These are phyloP conservation scores for Zymoseptoria passerinii DNA, from an alignment of 2,329 filamentous ascomycete species.

Conservation along the genomic window DNA sequence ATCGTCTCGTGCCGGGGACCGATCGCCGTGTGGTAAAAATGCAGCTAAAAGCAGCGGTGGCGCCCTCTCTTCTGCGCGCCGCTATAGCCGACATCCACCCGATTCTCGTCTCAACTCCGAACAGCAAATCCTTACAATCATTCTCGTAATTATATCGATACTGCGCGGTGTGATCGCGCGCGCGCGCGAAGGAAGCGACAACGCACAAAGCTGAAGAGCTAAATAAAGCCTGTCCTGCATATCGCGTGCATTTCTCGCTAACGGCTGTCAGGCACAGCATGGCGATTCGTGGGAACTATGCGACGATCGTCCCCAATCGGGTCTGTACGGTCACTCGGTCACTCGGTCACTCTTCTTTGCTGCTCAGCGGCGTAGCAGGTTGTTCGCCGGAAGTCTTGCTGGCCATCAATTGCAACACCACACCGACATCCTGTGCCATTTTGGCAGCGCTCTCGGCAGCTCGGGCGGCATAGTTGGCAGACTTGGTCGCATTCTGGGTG, in stretches of 20 bases:
- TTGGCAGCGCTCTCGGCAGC: conserved; percentile 4
- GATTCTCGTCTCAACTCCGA: not conserved
- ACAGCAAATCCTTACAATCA: not conserved
- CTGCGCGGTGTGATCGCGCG: not conserved
- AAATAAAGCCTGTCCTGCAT: not conserved
- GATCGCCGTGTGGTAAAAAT: not conserved
- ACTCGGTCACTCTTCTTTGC: not conserved
- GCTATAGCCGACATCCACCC: not conserved
- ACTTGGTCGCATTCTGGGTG: conserved; percentile 5
- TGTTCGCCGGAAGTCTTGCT: not conserved
- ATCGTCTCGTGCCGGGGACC: not conserved
- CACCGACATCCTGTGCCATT: conserved; percentile 3
- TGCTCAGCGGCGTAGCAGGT: not conserved
- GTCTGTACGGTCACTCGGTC: not conserved
- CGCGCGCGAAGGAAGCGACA: not conserved
- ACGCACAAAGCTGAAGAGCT: not conserved
- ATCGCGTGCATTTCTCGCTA: not conserved
- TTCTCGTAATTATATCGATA: not conserved
- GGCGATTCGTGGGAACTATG: not conserved
- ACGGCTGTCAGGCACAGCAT: not conserved
- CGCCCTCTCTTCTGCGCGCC: not conserved
- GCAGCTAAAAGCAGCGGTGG: not conserved
- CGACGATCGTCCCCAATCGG: not conserved
- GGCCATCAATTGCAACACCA: conserved; percentile 1
- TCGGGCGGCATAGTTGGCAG: conserved; percentile 8